phyloP scores from a whole-genome alignment of 2,329 filamentous ascomycete species.

The Cordyceps cateniannulata region DNA sequence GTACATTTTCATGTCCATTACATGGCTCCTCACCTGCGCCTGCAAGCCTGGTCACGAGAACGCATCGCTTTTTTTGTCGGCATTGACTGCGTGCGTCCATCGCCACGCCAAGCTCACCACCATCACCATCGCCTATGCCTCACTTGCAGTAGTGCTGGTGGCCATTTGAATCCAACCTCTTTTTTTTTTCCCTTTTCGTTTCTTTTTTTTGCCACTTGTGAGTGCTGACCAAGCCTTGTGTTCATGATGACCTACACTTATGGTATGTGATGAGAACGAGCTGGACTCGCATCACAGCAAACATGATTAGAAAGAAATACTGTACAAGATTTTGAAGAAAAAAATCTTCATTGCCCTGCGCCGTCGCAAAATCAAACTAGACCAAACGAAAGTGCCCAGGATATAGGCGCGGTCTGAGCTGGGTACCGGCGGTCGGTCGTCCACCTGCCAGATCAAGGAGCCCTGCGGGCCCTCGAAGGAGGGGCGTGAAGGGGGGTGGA shows the following conservation, averaged over 20 bases:
- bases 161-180: background rate
- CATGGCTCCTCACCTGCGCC: background rate
- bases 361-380: slow-evolving; percentile 5
- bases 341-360: background rate
- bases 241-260: background rate
- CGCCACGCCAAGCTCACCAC: background rate
- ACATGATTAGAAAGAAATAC: background rate
- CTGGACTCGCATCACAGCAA: too few species aligned
- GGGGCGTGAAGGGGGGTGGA: background rate
- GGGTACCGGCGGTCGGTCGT: background rate
- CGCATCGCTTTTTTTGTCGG: background rate
- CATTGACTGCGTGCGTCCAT: background rate
- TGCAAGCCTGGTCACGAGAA: slow-evolving; percentile 5
- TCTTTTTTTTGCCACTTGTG: background rate
- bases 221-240: background rate
- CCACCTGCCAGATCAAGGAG: slow-evolving; percentile 7
- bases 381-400: background rate
- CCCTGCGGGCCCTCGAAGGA: background rate
- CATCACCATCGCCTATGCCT: background rate
- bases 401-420: slow-evolving; percentile 10
- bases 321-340: background rate
- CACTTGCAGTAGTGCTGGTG: background rate
- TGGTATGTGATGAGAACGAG: background rate
- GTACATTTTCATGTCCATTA: background rate
- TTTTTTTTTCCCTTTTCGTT: background rate